A percentile compares a stretch with the other conserved stretches of the same genome.
These are phyloP conservation scores for Hygrocybe coccinea DNA, from an alignment of 768 basidiomycete species.

Conservation along the genomic window DNA sequence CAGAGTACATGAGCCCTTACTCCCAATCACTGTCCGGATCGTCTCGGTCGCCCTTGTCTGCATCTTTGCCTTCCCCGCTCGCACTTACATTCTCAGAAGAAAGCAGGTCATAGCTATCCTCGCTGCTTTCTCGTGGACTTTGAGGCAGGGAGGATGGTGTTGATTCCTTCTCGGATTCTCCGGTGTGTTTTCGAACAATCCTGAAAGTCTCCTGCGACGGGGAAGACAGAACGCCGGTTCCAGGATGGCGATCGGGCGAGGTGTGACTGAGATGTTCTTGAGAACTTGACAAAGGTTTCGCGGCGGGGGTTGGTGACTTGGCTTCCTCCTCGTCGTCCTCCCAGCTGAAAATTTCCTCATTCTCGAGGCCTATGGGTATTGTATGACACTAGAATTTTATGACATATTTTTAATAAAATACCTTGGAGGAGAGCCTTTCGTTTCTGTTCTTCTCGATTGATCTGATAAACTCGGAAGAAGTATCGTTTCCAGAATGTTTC, in stretches of 20 bases:
- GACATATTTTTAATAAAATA: slow-evolving; percentile 28
- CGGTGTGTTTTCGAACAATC: slow-evolving; percentile 19
- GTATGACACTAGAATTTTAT: not conserved
- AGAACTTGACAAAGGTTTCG: slow-evolving; percentile 4
- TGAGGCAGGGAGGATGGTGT: slow-evolving; percentile 32
- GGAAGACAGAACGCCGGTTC: not conserved
- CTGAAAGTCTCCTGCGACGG: slow-evolving; percentile 11
- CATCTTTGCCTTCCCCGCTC: slow-evolving; percentile 31
- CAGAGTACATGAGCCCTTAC: slow-evolving; percentile 23
- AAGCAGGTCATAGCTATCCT: slow-evolving; percentile 66
- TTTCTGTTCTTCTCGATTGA: slow-evolving; percentile 70
- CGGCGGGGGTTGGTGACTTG: slow-evolving; percentile 14
- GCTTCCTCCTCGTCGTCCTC: slow-evolving; percentile 88
- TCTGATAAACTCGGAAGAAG: slow-evolving; percentile 84
- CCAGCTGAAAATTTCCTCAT: slow-evolving; percentile 89
- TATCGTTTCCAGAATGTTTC: slow-evolving; percentile 82
- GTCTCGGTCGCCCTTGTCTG: slow-evolving; percentile 29
- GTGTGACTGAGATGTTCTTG: slow-evolving; percentile 2
- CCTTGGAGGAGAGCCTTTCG: slow-evolving; percentile 75
- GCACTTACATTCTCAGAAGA: slow-evolving; percentile 50
- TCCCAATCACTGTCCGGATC: slow-evolving; percentile 65
- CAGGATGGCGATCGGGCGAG: not conserved
- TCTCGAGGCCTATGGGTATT: slow-evolving; percentile 51
- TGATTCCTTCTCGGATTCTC: slow-evolving; percentile 14
- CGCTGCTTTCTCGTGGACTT: slow-evolving; percentile 55